Base-by-base conservation (phyloP, 345 rosid genomes). In the Lepidium didymum region DNA sequence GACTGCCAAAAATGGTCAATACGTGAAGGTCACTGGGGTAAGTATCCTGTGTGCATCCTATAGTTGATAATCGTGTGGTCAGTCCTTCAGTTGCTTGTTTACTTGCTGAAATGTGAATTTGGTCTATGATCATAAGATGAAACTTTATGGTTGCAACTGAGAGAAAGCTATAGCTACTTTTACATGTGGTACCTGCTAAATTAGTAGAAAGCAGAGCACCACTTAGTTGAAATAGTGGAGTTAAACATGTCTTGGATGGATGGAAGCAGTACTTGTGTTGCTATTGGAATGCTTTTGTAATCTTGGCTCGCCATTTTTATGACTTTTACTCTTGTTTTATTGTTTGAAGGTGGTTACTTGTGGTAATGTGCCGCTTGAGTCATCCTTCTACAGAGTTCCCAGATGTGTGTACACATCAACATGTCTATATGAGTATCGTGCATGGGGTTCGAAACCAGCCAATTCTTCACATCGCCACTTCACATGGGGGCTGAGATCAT, bases 21-120 rank as follows among this genome's bases (percentile, higher is more conserved):
- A 80, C 55, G 99, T 95, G 74, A 95, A 95, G 83, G 83, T 95
- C 80, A 87, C 99, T 13, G 99, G 99, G 96, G 99, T 95, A 91
- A 59, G 92, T 49, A n/a, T n/a, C n/a, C n/a, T n/a, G 31, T 45
- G 10, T 29, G 10, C 35, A 10, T 56, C 13, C 44, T 31, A 33
- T 19, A 63, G 6, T 10, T 45, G 7, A 36, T 34, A 42, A 18
- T 13, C 10, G 33, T 69, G 13, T 18, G 21, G 36, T 46, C 34
- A 33, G 6, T 31, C 8, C 14, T 35, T 60, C 15, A n/a, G 46
- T 33, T 54, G 49, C 69, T 70, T 61, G 46, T 33, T 25, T 50
- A 31, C 62, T 53, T 44, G 19, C 67, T 18, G 8, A 15, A 36
- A 15, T 37, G 10, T 58, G 5, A 58, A 15, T 37, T 45, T 6